These are phyloP conservation scores for Lachnellula hyalina DNA, from an alignment of 2,329 filamentous ascomycete genomes.

Conservation along the genomic window DNA sequence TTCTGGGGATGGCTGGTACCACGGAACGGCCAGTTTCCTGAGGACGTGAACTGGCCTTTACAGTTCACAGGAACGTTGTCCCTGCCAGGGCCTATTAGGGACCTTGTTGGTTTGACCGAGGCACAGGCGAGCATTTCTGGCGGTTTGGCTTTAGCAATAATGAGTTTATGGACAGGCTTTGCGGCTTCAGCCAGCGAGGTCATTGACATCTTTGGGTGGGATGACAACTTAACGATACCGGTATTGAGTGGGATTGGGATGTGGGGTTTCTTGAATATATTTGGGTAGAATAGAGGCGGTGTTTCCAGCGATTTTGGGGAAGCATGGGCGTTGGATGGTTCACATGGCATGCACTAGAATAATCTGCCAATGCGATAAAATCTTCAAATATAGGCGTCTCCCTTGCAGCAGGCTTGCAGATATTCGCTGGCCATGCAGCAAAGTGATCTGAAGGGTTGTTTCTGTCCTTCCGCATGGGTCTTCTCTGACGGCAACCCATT, in stretches of 20 bases:
- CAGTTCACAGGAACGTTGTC: slow-evolving; percentile 75
- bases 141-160: slow-evolving; percentile 65
- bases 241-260: slow-evolving; percentile 83
- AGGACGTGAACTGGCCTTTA: slow-evolving; percentile 64
- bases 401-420: slow-evolving; percentile 2
- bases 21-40: slow-evolving; percentile 57
- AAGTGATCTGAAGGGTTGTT: slow-evolving; percentile 3
- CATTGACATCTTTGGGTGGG: slow-evolving; percentile 86
- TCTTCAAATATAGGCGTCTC: slow-evolving; percentile 5
- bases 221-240: slow-evolving; percentile 96
- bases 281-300: slow-evolving; percentile 44
- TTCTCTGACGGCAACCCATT: slow-evolving; percentile 5
- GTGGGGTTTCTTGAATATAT: slow-evolving; percentile 86
- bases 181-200: slow-evolving; percentile 86
- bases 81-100: slow-evolving; percentile 57
- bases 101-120: slow-evolving; percentile 55
- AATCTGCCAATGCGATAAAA: slow-evolving; percentile 13
- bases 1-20: slow-evolving; percentile 90
- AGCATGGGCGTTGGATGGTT: slow-evolving; percentile 15
- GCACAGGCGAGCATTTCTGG: slow-evolving; percentile 61
- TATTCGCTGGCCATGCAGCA: slow-evolving; percentile 22
- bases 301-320: slow-evolving; percentile 2
- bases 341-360: slow-evolving; percentile 14
- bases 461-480: slow-evolving; percentile 5
- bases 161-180: slow-evolving; percentile 85